Percentiles rank a stretch among this genome's conserved stretches.
Evolutionary conservation across 179 eudicot genomes (phyloP).

Genomic region (Heliamphora pulchella): DNA sequence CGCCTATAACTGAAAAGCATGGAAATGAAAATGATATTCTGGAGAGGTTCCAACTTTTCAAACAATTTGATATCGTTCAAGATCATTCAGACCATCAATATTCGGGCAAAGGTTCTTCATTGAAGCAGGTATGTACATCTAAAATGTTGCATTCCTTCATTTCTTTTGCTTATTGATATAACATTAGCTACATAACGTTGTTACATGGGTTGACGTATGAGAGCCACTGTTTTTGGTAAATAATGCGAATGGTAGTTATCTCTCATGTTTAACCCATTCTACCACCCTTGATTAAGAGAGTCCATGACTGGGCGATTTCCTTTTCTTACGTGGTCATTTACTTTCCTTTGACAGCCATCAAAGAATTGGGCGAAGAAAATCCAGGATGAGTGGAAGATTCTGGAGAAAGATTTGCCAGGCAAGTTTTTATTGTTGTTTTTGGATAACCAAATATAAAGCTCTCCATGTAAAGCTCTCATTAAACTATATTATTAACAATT

Average conservation of each 20-base stretch:
- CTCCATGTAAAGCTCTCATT: too few relatives aligned
- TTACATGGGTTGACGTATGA: background rate
- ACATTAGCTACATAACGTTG: background rate
- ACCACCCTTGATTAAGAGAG: background rate
- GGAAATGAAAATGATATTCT: slow-evolving; percentile 29
- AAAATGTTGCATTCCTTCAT: background rate
- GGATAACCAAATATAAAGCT: too few relatives aligned
- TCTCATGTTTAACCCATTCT: slow-evolving; percentile 9
- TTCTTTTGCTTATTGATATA: slow-evolving; percentile 12
- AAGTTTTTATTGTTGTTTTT: slow-evolving; percentile 16
- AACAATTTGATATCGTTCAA: slow-evolving; percentile 60
- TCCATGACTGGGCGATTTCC: background rate
- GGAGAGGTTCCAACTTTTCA: slow-evolving; percentile 39
- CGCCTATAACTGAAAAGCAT: slow-evolving; percentile 21
- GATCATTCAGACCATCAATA: slow-evolving; percentile 62
- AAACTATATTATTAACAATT: too few relatives aligned
- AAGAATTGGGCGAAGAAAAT: slow-evolving; percentile 67
- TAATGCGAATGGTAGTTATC: background rate
- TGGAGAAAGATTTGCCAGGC: slow-evolving; percentile 85
- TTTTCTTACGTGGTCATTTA: background rate
- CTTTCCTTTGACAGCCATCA: slow-evolving; percentile 40
- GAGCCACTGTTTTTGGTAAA: background rate
- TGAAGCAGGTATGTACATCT: slow-evolving; percentile 31
- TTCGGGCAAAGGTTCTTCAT: slow-evolving; percentile 19
- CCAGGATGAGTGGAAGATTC: slow-evolving; percentile 78